Evolutionary conservation across 164 flowering plant genomes (phyloP).

Genomic region (Sextonia rubra): DNA sequence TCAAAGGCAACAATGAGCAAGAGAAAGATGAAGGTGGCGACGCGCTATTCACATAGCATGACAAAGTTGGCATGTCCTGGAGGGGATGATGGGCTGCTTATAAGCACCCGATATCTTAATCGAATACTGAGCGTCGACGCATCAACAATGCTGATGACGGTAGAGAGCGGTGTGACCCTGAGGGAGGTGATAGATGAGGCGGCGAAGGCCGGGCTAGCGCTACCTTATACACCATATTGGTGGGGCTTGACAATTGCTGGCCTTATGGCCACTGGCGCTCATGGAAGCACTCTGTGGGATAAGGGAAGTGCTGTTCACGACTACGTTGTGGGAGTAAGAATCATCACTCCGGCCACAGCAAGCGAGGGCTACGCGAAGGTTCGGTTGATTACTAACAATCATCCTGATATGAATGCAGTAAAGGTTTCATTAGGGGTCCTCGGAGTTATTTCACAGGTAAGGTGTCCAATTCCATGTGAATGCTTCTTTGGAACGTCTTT

Average conservation of each 20-base stretch:
- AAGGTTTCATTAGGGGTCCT: conserved; percentile 72
- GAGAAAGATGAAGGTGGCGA: conserved; percentile 55
- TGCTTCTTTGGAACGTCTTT: neutral
- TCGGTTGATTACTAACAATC: conserved; percentile 23
- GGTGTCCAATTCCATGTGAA: neutral
- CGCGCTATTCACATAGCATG: conserved; percentile 55
- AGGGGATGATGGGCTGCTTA: conserved; percentile 46
- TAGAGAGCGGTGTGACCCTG: conserved; percentile 56
- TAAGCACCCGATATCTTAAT: conserved; percentile 58
- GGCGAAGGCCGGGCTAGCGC: conserved; percentile 47
- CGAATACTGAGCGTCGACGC: conserved; percentile 24
- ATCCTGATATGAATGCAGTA: conserved; percentile 45
- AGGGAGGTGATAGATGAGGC: conserved; percentile 48
- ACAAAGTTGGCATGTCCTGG: conserved; percentile 64
- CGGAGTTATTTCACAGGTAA: conserved; percentile 77
- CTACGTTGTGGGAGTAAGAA: conserved; percentile 37
- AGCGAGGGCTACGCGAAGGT: conserved; percentile 51
- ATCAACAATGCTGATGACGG: conserved; percentile 33
- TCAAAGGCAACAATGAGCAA: conserved; percentile 37
- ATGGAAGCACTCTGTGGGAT: conserved; percentile 74
- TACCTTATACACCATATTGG: conserved; percentile 75
- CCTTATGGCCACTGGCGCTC: conserved; percentile 62
- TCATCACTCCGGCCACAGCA: conserved; percentile 46
- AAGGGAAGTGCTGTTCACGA: conserved; percentile 68
- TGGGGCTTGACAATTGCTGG: conserved; percentile 81